phyloP scores from a whole-genome alignment of 176 grass and related monocot genomes.

The Ananas comosus region DNA sequence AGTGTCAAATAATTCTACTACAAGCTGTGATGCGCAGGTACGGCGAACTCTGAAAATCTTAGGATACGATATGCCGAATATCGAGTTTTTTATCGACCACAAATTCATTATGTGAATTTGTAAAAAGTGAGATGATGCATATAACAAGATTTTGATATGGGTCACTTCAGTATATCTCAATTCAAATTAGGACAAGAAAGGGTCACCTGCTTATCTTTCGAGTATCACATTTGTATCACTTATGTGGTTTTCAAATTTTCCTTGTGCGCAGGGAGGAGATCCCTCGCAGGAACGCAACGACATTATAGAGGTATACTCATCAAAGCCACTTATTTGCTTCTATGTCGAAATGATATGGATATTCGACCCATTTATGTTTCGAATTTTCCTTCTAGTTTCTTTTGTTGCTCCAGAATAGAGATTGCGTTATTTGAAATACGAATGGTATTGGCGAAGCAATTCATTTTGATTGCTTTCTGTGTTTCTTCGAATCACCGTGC shows the following conservation, averaged over 20 bases:
- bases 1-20: too few species aligned
- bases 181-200: too few species aligned
- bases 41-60: too few species aligned
- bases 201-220: too few species aligned
- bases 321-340: not conserved
- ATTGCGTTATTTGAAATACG: not conserved
- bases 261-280: conserved; percentile 49
- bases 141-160: too few species aligned
- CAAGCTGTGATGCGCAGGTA: not conserved
- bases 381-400: not conserved
- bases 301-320: conserved; percentile 48
- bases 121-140: too few species aligned
- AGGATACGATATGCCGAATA: too few species aligned
- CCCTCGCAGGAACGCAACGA: conserved; percentile 71
- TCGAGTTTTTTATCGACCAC: too few species aligned
- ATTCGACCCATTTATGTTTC: not conserved
- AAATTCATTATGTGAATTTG: too few species aligned
- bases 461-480: not conserved
- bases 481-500: not conserved
- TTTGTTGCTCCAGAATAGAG: not conserved
- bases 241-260: not conserved
- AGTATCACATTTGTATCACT: not conserved
- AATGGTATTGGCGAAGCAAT: not conserved
- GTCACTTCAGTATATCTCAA: too few species aligned
- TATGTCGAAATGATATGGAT: not conserved